These are phyloP conservation scores for Hypoxylon sp. DNA, from an alignment of 2,329 filamentous ascomycete genomes.

Conservation along the genomic window DNA sequence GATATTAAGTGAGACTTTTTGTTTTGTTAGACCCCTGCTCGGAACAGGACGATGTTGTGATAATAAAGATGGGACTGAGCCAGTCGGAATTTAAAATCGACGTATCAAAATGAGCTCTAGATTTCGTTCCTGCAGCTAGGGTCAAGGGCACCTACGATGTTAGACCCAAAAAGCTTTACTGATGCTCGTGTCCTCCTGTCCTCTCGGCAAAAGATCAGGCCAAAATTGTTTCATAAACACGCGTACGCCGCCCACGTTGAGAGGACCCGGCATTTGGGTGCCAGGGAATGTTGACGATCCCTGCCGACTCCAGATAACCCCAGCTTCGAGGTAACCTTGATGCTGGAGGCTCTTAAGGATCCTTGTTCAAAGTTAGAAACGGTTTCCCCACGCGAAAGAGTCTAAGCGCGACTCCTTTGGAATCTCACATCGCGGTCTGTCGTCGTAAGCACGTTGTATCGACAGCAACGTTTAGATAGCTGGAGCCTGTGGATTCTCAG, in stretches of 20 bases:
- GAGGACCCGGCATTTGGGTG: slow-evolving; percentile 4
- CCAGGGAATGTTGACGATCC: slow-evolving; percentile 31
- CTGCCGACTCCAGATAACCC: slow-evolving; percentile 29
- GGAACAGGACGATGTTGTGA: slow-evolving; percentile 3
- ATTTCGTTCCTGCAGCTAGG: slow-evolving; percentile 5
- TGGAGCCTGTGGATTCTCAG: not conserved
- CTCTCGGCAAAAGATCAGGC: slow-evolving; percentile 21
- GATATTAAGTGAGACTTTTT: not conserved
- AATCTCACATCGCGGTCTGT: slow-evolving; percentile 18
- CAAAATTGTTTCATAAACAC: slow-evolving; percentile 40
- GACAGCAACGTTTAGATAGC: slow-evolving; percentile 1
- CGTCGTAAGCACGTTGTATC: slow-evolving; percentile 33
- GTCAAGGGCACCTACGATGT: not conserved
- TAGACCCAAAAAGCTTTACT: slow-evolving; percentile 3
- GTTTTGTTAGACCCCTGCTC: not conserved
- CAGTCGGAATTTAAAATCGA: not conserved
- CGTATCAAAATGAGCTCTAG: not conserved
- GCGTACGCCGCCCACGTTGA: slow-evolving; percentile 17
- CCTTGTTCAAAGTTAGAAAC: slow-evolving; percentile 30
- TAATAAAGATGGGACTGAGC: slow-evolving; percentile 4
- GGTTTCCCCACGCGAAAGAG: slow-evolving; percentile 24
- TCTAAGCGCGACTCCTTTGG: slow-evolving; percentile 31
- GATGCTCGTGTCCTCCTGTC: slow-evolving; percentile 5
- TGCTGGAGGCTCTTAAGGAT: slow-evolving; percentile 41
- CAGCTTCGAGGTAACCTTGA: slow-evolving; percentile 28